These are phyloP conservation scores for Boletus coccyginus DNA, from an alignment of 768 basidiomycete genomes.

Conservation along the genomic window DNA sequence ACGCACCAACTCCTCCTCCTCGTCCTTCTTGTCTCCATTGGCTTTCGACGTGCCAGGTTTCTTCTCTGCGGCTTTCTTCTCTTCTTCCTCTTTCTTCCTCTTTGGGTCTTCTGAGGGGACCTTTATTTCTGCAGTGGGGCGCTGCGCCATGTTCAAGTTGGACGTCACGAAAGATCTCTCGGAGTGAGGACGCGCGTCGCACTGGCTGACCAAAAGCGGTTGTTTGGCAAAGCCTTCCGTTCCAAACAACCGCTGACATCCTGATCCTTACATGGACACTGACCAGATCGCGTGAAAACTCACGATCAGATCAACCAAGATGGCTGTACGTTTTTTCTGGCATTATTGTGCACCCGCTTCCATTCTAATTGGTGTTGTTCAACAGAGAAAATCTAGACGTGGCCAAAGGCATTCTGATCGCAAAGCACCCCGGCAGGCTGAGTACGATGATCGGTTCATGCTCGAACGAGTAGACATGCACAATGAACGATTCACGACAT, in stretches of 20 bases:
- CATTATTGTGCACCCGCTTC: not conserved
- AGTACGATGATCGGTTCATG: constrained; percentile 46
- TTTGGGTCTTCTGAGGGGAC: constrained; percentile 75
- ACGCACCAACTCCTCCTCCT: constrained; percentile 76
- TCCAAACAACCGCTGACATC: constrained; percentile 28
- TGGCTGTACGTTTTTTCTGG: constrained; percentile 15
- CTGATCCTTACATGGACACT: not conserved
- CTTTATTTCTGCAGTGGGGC: constrained; percentile 55
- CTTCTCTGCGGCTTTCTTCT: constrained; percentile 44
- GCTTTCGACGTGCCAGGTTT: constrained; percentile 55
- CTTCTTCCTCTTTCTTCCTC: constrained; percentile 55
- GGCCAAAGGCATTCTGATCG: constrained; percentile 9
- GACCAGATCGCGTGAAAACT: not conserved
- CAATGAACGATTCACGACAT: constrained; percentile 63
- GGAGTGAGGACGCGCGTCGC: constrained; percentile 32
- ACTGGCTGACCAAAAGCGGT: constrained; percentile 22
- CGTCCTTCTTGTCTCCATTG: constrained; percentile 52
- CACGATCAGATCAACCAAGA: not conserved
- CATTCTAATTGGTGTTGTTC: not conserved
- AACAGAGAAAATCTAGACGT: constrained; percentile 20
- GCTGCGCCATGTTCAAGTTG: constrained; percentile 58
- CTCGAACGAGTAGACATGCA: constrained; percentile 64
- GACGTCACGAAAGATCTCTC: constrained; percentile 8
- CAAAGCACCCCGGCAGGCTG: constrained; percentile 3
- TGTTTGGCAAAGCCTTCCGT: constrained; percentile 32